Conservation (phyloP, 805 yeast genomes). For the Ascoidea rubescens region DNA sequence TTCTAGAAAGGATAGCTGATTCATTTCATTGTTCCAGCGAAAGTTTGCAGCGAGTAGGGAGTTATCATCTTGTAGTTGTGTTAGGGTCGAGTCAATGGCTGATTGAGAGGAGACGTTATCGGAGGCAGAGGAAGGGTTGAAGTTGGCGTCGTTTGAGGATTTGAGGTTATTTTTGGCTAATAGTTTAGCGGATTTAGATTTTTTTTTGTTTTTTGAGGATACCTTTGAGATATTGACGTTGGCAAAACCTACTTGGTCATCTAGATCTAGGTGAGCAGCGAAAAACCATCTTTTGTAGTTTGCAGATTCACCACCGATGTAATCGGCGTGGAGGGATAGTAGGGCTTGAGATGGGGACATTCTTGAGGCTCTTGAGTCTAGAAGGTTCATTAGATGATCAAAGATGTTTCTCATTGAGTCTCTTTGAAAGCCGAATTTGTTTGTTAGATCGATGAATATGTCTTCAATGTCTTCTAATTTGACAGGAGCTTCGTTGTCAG, state of each 20-base stretch:
- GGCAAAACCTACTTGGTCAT: conserved; percentile 72
- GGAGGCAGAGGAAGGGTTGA: too few relatives aligned
- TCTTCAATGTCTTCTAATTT: conserved; percentile 78
- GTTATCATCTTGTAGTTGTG: conserved; percentile 69
- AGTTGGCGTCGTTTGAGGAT: neutral
- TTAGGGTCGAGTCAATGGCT: conserved; percentile 41
- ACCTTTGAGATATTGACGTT: conserved; percentile 68
- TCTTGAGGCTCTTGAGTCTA: conserved; percentile 76
- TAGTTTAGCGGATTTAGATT: conserved; percentile 68
- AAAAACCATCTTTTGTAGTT: conserved; percentile 82
- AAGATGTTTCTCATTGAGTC: conserved; percentile 88
- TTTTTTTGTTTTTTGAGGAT: conserved; percentile 69
- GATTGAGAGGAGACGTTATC: conserved; percentile 47
- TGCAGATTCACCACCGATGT: conserved; percentile 78
- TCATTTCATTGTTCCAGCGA: conserved; percentile 79
- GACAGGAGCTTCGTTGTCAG: conserved; percentile 84
- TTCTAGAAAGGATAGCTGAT: conserved; percentile 56
- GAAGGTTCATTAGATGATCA: conserved; percentile 73
- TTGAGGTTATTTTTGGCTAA: conserved; percentile 50
- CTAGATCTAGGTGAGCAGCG: conserved; percentile 80
- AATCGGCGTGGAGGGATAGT: conserved; percentile 72
- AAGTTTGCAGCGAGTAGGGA: conserved; percentile 71
- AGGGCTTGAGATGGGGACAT: conserved; percentile 85
- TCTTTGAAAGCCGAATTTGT: conserved; percentile 82
- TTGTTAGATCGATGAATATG: conserved; percentile 68